Evolutionary conservation across 345 rosid species (phyloP).

Genomic region (Gossypium ekmanianum): DNA sequence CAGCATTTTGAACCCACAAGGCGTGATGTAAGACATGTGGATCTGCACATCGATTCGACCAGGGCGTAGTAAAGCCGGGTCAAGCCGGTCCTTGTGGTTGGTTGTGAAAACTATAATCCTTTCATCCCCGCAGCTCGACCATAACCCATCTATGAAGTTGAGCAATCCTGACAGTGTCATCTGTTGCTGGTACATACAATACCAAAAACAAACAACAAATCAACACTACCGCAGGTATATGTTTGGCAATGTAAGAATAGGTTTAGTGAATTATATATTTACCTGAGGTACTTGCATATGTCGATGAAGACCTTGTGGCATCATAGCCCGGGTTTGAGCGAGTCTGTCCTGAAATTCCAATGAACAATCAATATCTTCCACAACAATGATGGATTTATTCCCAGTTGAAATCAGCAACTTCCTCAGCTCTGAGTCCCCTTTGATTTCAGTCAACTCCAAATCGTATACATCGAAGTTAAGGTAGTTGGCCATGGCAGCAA

Average conservation of each 20-base stretch:
- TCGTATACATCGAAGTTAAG: conserved; percentile 27
- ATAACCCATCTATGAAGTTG: conserved; percentile 31
- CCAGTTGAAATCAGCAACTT: conserved; percentile 24
- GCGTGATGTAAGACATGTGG: conserved; percentile 29
- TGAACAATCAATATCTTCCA: conserved; percentile 36
- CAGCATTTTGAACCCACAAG: conserved; percentile 22
- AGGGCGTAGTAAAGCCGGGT: conserved; percentile 25
- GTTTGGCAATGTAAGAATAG: no score
- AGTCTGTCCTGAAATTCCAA: conserved; percentile 21
- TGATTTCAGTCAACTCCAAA: conserved; percentile 29
- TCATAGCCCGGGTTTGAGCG: background rate
- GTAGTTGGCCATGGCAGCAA: conserved; percentile 30
- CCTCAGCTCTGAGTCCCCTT: conserved; percentile 20
- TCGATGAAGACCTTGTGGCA: background rate
- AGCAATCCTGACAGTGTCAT: conserved; percentile 29
- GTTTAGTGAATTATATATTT: background rate
- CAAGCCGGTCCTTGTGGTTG: conserved; percentile 28
- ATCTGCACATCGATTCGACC: conserved; percentile 28
- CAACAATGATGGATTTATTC: conserved; percentile 32
- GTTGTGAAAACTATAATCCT: conserved; percentile 35
- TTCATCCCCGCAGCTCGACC: conserved; percentile 38
- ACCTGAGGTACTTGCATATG: conserved; percentile 10
- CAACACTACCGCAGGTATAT: no score
- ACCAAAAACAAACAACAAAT: no score
- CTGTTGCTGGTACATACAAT: background rate